Evolutionary conservation across 2,329 filamentous ascomycete species (phyloP), one percentile per base, ranked within the genome.

Genomic region (Aureobasidium sp.): DNA sequence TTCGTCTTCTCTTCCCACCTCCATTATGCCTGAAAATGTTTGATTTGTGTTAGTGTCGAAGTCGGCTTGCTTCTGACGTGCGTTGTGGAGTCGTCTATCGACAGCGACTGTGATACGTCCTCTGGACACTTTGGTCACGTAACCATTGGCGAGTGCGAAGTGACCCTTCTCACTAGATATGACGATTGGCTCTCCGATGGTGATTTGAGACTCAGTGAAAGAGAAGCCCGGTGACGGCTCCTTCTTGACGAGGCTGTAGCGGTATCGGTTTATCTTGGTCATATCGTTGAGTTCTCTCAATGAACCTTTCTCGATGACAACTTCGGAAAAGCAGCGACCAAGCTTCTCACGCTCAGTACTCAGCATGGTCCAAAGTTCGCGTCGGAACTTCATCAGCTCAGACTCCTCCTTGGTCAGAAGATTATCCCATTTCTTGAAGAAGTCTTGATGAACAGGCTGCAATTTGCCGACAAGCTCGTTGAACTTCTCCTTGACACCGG

Each of bases 331-430:
- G 73, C 94, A 97, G 60, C 93, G 85, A 1, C 92, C 92, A 11
- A 93, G 81, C 69, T 88, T 89, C 73, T 99, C 91, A 50, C 94
- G 87, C 72, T 97, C 91, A 0, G 79, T 80, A 71, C 94, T 97
- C 24, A 92, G 77, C 89, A 99, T 95, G 0, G 92, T 97, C 94
- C 94, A 99, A 2, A 99, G 78, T 72, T 99, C 94, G 66, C 91
- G 82, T 64, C 91, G 86, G 65, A 91, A 88, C 69, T 89, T 95
- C 71, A 94, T 88, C 70, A 89, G 85, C 69, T 96, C 91, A 68
- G 88, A 90, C 73, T 99, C 94, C 77, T 99, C 94, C 71, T 94
- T 94, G 0, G 93, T 97, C 40, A 99, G 79, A 15, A 99, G 80
- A 56, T 87, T 83, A 73, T 99, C 94, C 94, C 94, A 99, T 71